These are phyloP conservation scores for Penicillium hesseltinei DNA, from an alignment of 2,329 filamentous ascomycete genomes.

Conservation along the genomic window DNA sequence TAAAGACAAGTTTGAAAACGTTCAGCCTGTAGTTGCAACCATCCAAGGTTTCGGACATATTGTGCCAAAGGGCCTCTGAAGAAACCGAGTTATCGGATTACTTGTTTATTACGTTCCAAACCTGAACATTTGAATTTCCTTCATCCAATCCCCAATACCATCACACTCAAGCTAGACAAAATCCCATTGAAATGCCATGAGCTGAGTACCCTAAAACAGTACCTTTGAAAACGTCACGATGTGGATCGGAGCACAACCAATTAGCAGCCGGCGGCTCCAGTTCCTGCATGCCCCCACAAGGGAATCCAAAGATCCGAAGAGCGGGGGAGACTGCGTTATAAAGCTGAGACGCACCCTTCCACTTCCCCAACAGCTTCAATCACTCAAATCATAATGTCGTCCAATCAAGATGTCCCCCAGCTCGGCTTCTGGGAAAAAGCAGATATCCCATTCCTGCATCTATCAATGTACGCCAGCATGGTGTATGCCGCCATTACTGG, in stretches of 20 bases:
- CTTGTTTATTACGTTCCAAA: not conserved
- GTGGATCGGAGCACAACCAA: not conserved
- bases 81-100: not conserved
- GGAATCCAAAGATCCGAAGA: not conserved
- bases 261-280: not conserved
- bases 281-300: not conserved
- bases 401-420: conserved; percentile 18
- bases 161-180: not conserved
- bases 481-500: conserved; percentile 36
- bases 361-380: not conserved
- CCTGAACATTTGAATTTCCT: not conserved
- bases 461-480: conserved; percentile 27
- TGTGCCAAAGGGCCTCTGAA: not conserved
- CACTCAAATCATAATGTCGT: not conserved
- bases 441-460: conserved; percentile 28
- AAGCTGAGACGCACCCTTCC: not conserved
- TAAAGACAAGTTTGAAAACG: not conserved
- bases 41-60: not conserved
- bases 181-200: not conserved
- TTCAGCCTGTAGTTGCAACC: not conserved
- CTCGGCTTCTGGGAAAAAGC: conserved; percentile 38
- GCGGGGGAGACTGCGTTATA: not conserved
- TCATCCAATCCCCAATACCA: not conserved
- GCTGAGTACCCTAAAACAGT: no score
- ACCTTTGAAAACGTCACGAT: not conserved